Evolutionary conservation across 2,329 filamentous ascomycete genomes (phyloP).

Genomic region (Fusarium dimerum): DNA sequence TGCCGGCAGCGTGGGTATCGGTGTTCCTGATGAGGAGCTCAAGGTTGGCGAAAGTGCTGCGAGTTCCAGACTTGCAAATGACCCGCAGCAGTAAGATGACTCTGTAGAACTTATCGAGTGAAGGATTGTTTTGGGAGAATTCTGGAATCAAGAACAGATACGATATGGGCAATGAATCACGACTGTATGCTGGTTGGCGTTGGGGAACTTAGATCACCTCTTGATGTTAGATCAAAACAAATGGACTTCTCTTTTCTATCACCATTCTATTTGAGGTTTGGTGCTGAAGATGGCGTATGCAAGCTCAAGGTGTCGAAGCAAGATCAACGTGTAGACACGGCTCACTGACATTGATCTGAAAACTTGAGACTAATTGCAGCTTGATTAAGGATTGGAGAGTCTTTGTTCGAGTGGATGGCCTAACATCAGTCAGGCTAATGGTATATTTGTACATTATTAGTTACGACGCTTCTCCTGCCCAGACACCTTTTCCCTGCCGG

Average conservation of each 20-base stretch:
- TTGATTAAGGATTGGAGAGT: too few relatives aligned
- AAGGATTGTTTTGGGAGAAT: not conserved
- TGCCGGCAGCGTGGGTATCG: constrained; percentile 49
- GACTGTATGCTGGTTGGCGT: constrained; percentile 22
- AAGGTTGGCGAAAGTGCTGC: constrained; percentile 64
- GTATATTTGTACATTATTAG: too few relatives aligned
- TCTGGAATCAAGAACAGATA: not conserved
- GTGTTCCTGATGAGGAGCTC: constrained; percentile 61
- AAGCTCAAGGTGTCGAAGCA: too few relatives aligned
- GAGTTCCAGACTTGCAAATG: constrained; percentile 39
- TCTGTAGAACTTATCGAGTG: not conserved
- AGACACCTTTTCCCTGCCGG: too few relatives aligned
- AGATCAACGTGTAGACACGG: too few relatives aligned
- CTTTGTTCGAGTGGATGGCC: too few relatives aligned
- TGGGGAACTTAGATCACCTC: constrained; percentile 22
- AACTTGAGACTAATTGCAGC: too few relatives aligned
- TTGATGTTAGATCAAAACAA: not conserved
- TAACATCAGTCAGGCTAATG: too few relatives aligned
- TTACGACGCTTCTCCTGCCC: too few relatives aligned
- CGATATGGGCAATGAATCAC: constrained; percentile 18
- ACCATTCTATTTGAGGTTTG: not conserved
- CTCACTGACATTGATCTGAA: too few relatives aligned
- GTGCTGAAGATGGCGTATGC: too few relatives aligned
- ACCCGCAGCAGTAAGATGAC: constrained; percentile 4
- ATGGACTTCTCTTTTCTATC: not conserved